A percentile compares a stretch with the other conserved stretches of the same genome.
Conservation (phyloP, 139 green algal genomes). For the Coelastrella sp. region DNA sequence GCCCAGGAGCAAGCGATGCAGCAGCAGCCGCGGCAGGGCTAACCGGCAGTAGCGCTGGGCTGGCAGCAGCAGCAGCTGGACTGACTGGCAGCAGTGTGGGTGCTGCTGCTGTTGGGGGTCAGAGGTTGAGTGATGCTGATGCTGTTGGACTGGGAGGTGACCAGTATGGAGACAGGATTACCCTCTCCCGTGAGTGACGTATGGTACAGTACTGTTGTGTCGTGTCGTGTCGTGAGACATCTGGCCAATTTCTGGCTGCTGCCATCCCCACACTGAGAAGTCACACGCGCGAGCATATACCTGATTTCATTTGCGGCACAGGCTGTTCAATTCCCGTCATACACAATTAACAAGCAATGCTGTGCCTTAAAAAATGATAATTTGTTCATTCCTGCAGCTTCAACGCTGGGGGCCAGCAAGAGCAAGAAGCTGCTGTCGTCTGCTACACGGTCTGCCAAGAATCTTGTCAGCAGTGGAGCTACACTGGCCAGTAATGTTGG, state of each 20-base stretch:
- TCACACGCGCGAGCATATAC: too few relatives aligned
- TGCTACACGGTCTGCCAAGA: neutral
- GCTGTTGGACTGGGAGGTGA: neutral
- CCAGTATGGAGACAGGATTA: neutral
- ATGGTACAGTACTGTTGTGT: neutral
- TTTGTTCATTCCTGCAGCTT: neutral
- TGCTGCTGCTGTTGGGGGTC: neutral
- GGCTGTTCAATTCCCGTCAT: neutral
- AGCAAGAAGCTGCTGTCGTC: slow-evolving; percentile 22
- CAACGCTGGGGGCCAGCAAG: neutral
- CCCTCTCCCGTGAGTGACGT: neutral
- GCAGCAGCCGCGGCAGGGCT: neutral
- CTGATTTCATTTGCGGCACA: too few relatives aligned
- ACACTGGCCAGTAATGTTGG: slow-evolving; percentile 24
- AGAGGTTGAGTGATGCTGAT: slow-evolving; percentile 29
- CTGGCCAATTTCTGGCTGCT: too few relatives aligned
- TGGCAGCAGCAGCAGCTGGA: neutral
- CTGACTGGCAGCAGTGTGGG: neutral
- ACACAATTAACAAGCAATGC: too few relatives aligned
- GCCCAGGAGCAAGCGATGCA: neutral
- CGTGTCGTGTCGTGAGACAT: too few relatives aligned
- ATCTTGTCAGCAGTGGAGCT: slow-evolving; percentile 14
- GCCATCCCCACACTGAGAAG: too few relatives aligned
- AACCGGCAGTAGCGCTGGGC: neutral
- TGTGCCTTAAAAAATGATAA: too few relatives aligned